These are phyloP conservation scores for Boletus fagicola DNA, from an alignment of 768 basidiomycete genomes.

Conservation along the genomic window DNA sequence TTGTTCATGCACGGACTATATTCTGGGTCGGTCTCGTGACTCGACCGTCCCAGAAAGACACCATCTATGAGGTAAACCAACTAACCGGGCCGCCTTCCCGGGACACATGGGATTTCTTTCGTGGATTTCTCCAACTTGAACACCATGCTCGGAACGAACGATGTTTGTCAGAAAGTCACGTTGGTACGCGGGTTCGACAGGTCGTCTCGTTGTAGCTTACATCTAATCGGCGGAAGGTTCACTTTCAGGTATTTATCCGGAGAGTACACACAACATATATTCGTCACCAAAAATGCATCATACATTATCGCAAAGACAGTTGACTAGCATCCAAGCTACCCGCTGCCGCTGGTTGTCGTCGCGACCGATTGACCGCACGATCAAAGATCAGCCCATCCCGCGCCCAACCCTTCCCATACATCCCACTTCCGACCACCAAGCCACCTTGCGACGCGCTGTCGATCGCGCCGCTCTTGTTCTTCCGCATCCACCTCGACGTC, in stretches of 20 bases:
- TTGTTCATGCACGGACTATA: no score
- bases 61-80: no score
- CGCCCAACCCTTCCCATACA: slow-evolving; percentile 60
- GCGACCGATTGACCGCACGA: not conserved
- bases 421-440: slow-evolving; percentile 57
- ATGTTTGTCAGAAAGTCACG: not conserved
- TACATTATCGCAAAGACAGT: no score
- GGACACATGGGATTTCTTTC: not conserved
- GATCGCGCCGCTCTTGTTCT: slow-evolving; percentile 25
- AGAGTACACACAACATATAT: no score
- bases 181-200: not conserved
- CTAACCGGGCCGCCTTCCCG: not conserved
- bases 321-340: no score
- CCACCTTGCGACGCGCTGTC: slow-evolving; percentile 55
- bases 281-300: not conserved
- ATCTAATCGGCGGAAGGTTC: no score
- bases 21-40: no score
- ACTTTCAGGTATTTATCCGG: no score
- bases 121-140: no score
- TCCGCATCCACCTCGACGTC: slow-evolving; percentile 39
- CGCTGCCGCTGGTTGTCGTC: not conserved
- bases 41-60: no score
- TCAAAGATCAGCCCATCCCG: slow-evolving; percentile 38
- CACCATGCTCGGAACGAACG: not conserved
- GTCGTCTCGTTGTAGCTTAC: not conserved